Percentiles rank a stretch among this genome's conserved stretches.
These are phyloP conservation scores for Rhizopus microsporus DNA, from an alignment of 371 early-diverging fungal species.

Conservation along the genomic window DNA sequence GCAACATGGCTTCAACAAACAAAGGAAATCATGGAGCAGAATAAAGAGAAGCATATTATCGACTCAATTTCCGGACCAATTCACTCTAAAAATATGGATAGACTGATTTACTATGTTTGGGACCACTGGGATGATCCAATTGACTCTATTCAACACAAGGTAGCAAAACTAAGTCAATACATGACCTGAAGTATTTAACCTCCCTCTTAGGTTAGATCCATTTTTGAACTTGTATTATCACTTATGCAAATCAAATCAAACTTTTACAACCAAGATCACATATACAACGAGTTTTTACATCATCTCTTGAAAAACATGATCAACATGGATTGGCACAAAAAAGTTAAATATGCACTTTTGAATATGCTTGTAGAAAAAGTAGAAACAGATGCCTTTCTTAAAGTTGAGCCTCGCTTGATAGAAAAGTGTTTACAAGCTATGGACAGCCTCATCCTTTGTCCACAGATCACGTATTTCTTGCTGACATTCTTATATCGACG, in stretches of 20 bases:
- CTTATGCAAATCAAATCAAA: constrained; percentile 47
- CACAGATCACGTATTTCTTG: constrained; percentile 58
- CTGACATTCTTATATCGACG: constrained; percentile 38
- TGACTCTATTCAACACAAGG: constrained; percentile 76
- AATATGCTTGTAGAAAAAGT: constrained; percentile 65
- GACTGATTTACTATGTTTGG: constrained; percentile 67
- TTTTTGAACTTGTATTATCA: constrained; percentile 66
- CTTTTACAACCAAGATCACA: constrained; percentile 27
- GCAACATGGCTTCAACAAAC: constrained; percentile 69
- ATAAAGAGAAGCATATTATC: constrained; percentile 10
- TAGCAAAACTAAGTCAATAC: constrained; percentile 13
- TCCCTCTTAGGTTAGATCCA: constrained; percentile 42
- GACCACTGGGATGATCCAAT: constrained; percentile 85
- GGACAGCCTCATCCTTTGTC: constrained; percentile 65
- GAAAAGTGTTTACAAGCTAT: constrained; percentile 59
- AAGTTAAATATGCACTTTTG: constrained; percentile 72
- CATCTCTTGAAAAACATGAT: constrained; percentile 50
- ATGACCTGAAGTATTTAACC: background rate
- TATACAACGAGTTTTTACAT: constrained; percentile 38
- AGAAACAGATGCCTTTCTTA: constrained; percentile 53
- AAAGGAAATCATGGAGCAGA: constrained; percentile 27
- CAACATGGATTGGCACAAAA: constrained; percentile 62
- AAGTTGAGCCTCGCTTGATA: constrained; percentile 58
- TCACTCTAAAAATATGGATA: constrained; percentile 47
- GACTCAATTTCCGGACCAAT: constrained; percentile 26